Evolutionary conservation across 164 flowering plant species (phyloP), one percentile per base, ranked within the genome.

Genomic region (Cinnamomum micranthum): DNA sequence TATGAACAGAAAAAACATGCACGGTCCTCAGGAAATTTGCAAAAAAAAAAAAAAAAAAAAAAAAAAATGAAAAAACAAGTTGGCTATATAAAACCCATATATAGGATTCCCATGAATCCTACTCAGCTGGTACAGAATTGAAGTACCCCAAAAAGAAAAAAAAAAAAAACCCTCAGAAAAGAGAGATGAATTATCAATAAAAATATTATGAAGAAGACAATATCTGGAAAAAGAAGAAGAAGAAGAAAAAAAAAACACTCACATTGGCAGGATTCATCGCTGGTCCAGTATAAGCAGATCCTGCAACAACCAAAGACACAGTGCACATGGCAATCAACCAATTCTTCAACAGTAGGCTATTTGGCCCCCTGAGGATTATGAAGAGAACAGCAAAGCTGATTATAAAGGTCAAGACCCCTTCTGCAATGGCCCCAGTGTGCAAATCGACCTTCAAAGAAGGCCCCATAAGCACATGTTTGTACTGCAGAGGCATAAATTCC

Each of bases 191-290:
- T 31, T 31, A 4, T 31, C 35, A 31, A 31, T 31, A 31, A 31
- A 4, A 31, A 4, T 31, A 31, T 4, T 31, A 31, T 31, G 35
- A 31, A 31, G 35, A 31, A 5, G 35, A 31, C 35, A 31, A 31
- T 31, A 31, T 31, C 35, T 31, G 35, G 35, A 31, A 31, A 31
- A 31, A 31, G 35, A 31, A 31, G 35, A 11, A 52, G 35, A 31
- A 31, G 4, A 31, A 31, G 35, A 31, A 31, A 6, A 11, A 52
- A 55, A 55, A 55, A 10, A 2, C 41, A 87, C 93, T 90, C 80
- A 91, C 96, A 83, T 87, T 89, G 80, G 91, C 95, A 63, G 96
- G 96, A 79, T 93, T 93, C 98, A 93, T 93, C 69, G 95, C 81
- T 65, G 98, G 97, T 13, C 98, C 97, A 9, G 98, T 93, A 80